Percentiles rank a stretch among this genome's conserved stretches.
phyloP scores from a whole-genome alignment of 1,139 yeast genomes.

The Pichia sp. region DNA sequence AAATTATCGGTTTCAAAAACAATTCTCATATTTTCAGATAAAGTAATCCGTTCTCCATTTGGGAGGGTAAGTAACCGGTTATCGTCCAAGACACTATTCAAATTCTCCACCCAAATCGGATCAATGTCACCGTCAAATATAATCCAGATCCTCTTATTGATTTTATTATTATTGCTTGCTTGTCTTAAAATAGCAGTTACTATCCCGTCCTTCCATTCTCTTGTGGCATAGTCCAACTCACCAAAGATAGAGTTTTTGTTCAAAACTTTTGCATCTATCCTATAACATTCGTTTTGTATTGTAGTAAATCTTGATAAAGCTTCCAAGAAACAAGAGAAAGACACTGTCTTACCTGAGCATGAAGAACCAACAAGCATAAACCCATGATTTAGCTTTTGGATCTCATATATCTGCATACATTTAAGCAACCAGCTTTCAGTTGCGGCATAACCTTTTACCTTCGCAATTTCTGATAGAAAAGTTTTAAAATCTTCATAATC shows the following conservation, averaged over 20 bases:
- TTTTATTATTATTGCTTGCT: conserved; percentile 51
- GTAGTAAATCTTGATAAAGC: conserved; percentile 37
- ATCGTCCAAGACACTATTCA: conserved; percentile 89
- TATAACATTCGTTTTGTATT: conserved; percentile 39
- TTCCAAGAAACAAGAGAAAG: conserved; percentile 47
- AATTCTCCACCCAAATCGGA: conserved; percentile 89
- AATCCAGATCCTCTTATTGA: conserved; percentile 64
- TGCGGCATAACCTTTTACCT: conserved; percentile 24
- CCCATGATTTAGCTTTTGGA: conserved; percentile 71
- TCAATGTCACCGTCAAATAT: conserved; percentile 92
- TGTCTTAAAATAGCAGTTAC: conserved; percentile 65
- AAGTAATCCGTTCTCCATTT: conserved; percentile 74
- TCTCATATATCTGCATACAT: conserved; percentile 56
- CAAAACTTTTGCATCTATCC: conserved; percentile 73
- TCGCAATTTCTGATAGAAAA: conserved; percentile 21
- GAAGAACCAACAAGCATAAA: conserved; percentile 75
- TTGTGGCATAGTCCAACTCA: conserved; percentile 61
- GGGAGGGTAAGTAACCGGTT: conserved; percentile 78
- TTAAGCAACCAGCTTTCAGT: conserved; percentile 50
- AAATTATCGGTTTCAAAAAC: conserved; percentile 75
- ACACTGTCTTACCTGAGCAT: conserved; percentile 68
- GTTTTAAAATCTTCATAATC: conserved; percentile 9
- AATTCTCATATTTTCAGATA: conserved; percentile 62
- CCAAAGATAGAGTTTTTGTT: conserved; percentile 70
- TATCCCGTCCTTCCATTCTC: conserved; percentile 93